A percentile compares a stretch with the other conserved stretches of the same genome.
Conservation (phyloP, 352 stramenopile genomes). For the Phytophthora capsici region DNA sequence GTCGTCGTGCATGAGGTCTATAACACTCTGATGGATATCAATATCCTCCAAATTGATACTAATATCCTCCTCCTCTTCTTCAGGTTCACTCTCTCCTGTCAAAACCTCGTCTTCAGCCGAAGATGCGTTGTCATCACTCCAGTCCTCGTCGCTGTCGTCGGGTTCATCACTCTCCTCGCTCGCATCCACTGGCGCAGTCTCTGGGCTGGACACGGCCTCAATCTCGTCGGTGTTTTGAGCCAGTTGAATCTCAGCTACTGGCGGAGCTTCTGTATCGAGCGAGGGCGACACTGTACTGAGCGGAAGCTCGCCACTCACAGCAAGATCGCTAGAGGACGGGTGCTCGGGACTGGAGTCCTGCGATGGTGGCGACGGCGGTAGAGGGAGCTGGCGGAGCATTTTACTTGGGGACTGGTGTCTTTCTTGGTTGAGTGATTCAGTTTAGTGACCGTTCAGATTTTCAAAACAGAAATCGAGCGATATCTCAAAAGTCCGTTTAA, state of each 20-base stretch:
- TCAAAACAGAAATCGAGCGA: too few species aligned
- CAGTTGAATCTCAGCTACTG: neutral
- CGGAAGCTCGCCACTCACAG: neutral
- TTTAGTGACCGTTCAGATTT: too few species aligned
- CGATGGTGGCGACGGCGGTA: neutral
- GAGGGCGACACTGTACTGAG: neutral
- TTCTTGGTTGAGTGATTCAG: constrained; percentile 4
- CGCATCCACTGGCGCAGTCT: too few species aligned
- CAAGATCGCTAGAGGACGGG: neutral
- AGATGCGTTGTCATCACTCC: neutral
- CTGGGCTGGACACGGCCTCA: neutral
- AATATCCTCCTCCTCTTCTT: neutral
- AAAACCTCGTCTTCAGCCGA: neutral
- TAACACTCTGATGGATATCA: neutral
- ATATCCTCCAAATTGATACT: neutral
- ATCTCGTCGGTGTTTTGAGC: neutral
- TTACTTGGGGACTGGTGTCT: neutral
- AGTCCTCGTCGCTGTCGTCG: constrained; percentile 11
- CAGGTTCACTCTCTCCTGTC: constrained; percentile 1
- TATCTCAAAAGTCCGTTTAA: too few species aligned
- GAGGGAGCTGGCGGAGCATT: neutral
- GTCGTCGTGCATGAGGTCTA: neutral
- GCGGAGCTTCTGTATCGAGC: neutral
- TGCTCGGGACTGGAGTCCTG: neutral
- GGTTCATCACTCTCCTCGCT: neutral